Conservation (phyloP, 2,329 filamentous ascomycete genomes). For the Paracoccidioides brasiliensis region DNA sequence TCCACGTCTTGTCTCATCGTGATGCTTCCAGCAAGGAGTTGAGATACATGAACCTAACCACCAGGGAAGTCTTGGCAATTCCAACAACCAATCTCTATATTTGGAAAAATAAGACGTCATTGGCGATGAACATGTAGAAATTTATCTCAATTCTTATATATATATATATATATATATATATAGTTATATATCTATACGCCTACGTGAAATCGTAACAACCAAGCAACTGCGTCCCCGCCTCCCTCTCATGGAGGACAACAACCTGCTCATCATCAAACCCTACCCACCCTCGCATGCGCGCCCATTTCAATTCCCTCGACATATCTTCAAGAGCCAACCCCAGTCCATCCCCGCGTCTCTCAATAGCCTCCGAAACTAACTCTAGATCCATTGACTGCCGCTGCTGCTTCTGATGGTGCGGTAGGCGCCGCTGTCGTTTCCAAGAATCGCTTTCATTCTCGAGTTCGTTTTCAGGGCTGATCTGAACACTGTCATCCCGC, state of each 20-base stretch:
- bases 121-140: not conserved
- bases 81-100: not conserved
- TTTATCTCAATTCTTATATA: not conserved
- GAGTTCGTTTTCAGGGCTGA: constrained; percentile 31
- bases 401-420: not conserved
- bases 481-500: constrained; percentile 41
- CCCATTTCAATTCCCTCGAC: constrained; percentile 28
- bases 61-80: too few relatives aligned
- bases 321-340: constrained; percentile 24
- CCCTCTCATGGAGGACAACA: constrained; percentile 62
- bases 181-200: not conserved
- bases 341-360: constrained; percentile 16
- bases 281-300: constrained; percentile 50
- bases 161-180: too few relatives aligned
- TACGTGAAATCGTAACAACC: constrained; percentile 81
- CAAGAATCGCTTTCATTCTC: not conserved
- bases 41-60: too few relatives aligned
- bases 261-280: constrained; percentile 88
- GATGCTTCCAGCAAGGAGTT: too few relatives aligned
- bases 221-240: constrained; percentile 55
- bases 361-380: constrained; percentile 14
- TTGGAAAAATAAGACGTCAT: not conserved
- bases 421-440: not conserved
- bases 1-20: too few relatives aligned
- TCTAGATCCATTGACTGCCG: constrained; percentile 4